Evolutionary conservation across 345 rosid genomes (phyloP).

Genomic region (Odontarrhena argentea): DNA sequence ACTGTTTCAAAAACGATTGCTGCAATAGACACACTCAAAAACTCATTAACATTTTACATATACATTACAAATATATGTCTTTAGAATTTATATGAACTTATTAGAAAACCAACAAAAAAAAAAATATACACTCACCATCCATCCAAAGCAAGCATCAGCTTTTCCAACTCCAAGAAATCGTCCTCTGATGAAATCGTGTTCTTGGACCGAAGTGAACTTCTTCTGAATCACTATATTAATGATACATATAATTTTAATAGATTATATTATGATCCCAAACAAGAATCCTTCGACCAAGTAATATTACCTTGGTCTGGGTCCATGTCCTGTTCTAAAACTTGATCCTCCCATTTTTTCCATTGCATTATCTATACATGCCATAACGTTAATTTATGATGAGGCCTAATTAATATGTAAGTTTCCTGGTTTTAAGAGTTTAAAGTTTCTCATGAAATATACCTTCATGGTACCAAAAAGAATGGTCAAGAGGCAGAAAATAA

Average conservation of each 20-base stretch:
- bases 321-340: constrained; percentile 9
- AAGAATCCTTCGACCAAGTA: not conserved
- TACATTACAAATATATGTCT: constrained; percentile 3
- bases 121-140: constrained; percentile 58
- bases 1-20: constrained; percentile 91
- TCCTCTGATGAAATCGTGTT: constrained; percentile 69
- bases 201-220: constrained; percentile 57
- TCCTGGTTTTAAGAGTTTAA: too few species aligned
- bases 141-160: constrained; percentile 51
- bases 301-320: constrained; percentile 41
- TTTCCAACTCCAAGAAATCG: constrained; percentile 77
- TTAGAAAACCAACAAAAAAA: not conserved
- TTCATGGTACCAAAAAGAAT: constrained; percentile 74
- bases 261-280: not conserved
- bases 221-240: constrained; percentile 44
- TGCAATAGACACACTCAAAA: constrained; percentile 39
- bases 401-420: too few species aligned
- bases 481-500: constrained; percentile 70
- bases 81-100: not conserved
- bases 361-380: constrained; percentile 50
- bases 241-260: too few species aligned
- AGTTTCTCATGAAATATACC: constrained; percentile 28
- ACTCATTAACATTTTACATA: not conserved
- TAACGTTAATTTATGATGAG: not conserved
- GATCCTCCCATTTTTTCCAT: constrained; percentile 72